Evolutionary conservation across 192 early-diverging fungal species (phyloP), one percentile per base, ranked within the genome.

Genomic region (Backusella tarrabulga): DNA sequence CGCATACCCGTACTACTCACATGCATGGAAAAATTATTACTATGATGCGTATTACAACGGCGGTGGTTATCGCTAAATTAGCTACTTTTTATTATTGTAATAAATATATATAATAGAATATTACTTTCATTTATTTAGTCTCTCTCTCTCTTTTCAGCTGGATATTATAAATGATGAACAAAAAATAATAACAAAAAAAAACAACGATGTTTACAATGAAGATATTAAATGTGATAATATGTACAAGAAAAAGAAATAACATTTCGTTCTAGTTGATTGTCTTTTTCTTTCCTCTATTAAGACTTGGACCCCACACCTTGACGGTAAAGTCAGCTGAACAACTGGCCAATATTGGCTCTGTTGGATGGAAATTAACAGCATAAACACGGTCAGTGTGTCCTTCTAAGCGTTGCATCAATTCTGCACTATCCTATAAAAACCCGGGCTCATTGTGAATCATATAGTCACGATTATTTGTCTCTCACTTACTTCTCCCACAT

Each of bases 361-460:
- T 86, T 6, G 96, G 95, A 80, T 97, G 96, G 63, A 96, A 97
- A 42, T 94, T 90, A 19, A 95, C 93, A 1, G 93, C 92, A 84
- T 98, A 98, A 2, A 98, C 97, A 60, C 95, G 87, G 75, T 97
- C 96, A 14, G 95, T 94, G 74, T 98, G 97, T 6, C 97, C 97
- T 82, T 96, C 94, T 50, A 97, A 83, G 54, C 92, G 84, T 78
- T 98, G 97, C 42, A 90, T 81, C n/a, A 88, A 71, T n/a, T 90
- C 87, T 40, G 85, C 85, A 6, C 86, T 83, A 17, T 85, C 85
- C 78, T 90, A 46, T 15, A 23, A 4, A 67, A 26, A 46, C 46
- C 19, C 69, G 32, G 32, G 38, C 21, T 36, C 21, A 29, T 44
- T 76, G 21, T 40, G 68, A 35, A 34, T 34, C 9, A 46, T 40